phyloP scores from a whole-genome alignment of 345 rosid genomes.

The Linum tenue region DNA sequence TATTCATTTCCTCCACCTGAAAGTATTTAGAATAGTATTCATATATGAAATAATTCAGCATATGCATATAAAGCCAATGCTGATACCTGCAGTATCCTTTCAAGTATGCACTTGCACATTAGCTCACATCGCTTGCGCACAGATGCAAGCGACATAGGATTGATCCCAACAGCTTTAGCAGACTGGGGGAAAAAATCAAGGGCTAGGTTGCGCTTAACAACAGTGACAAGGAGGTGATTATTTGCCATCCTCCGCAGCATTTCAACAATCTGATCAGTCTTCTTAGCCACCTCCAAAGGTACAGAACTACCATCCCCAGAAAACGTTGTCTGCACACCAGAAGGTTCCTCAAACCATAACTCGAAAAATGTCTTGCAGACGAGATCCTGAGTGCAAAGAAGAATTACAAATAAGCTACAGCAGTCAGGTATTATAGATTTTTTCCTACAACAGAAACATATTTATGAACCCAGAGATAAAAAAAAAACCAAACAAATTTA shows the following conservation, averaged over 20 bases:
- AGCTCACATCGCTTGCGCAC: constrained; percentile 89
- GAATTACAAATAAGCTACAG: background rate
- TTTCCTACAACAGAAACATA: background rate
- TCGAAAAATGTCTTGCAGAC: constrained; percentile 99
- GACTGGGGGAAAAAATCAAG: constrained; percentile 95
- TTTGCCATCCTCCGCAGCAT: constrained; percentile 65
- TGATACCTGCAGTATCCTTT: constrained; percentile 87
- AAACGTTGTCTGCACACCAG: constrained; percentile 55
- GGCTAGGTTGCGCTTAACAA: constrained; percentile 79
- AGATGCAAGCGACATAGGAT: constrained; percentile 70
- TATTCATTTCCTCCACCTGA: constrained; percentile 84
- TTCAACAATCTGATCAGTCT: constrained; percentile 95
- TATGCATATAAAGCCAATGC: constrained; percentile 3
- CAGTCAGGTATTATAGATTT: background rate
- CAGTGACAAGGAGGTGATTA: constrained; percentile 78
- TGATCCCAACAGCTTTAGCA: constrained; percentile 93
- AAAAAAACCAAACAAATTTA: too few relatives aligned
- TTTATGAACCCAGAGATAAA: background rate
- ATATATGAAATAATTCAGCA: constrained; percentile 5
- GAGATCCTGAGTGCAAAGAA: constrained; percentile 54
- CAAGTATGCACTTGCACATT: constrained; percentile 95
- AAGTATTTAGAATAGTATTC: constrained; percentile 15
- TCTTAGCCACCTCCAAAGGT: constrained; percentile 78
- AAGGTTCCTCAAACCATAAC: constrained; percentile 96
- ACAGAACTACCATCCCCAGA: constrained; percentile 80